Evolutionary conservation across 345 rosid species (phyloP).

Genomic region (thale cress (Arabidopsis thaliana)): TAIR10.1 NC_003070.9:2752001-2752500

Average conservation of each 20-base stretch:
- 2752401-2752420: constrained; percentile 63
- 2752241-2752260: constrained; percentile 62
- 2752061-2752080: background rate
- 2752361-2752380: constrained; percentile 63
- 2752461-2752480: constrained; percentile 60
- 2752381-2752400: constrained; percentile 74
- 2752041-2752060: background rate
- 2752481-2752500: constrained; percentile 62
- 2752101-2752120: constrained; percentile 32
- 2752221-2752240: constrained; percentile 36
- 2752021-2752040: background rate
- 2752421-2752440: constrained; percentile 65
- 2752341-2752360: constrained; percentile 61
- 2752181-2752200: background rate
- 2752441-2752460: constrained; percentile 61
- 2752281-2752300: constrained; percentile 70
- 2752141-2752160: background rate
- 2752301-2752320: constrained; percentile 52
- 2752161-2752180: background rate
- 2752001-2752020: background rate
- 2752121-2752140: constrained; percentile 28
- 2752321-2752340: constrained; percentile 71
- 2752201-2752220: constrained; percentile 44
- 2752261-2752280: constrained; percentile 82
- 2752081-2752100: constrained; percentile 41